A percentile compares a stretch with the other conserved stretches of the same genome.
Evolutionary conservation across 73 alveolate species (phyloP).

Genomic region (Tetrahymena malaccensis): DNA sequence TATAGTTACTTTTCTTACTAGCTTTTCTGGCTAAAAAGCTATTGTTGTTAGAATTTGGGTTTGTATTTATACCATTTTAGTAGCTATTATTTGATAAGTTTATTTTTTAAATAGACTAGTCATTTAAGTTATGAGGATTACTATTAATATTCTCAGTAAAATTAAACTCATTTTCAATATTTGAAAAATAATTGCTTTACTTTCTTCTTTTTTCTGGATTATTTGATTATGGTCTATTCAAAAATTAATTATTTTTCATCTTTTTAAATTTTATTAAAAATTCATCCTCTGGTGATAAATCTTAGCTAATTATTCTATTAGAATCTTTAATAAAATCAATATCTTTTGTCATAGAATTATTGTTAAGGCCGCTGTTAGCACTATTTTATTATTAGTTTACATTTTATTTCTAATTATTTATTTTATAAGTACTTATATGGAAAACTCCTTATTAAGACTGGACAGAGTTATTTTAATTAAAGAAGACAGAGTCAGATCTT

Average conservation of each 20-base stretch:
- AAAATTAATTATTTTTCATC: not conserved
- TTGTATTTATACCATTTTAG: not conserved
- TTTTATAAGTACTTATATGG: not conserved
- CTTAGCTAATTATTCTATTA: not conserved
- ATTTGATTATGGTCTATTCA: not conserved
- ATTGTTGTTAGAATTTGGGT: not conserved
- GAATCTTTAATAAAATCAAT: not conserved
- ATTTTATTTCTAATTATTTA: not conserved
- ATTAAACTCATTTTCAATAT: not conserved
- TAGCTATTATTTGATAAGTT: not conserved
- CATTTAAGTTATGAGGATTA: not conserved
- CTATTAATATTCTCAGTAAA: not conserved
- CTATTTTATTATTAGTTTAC: not conserved
- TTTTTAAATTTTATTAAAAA: not conserved
- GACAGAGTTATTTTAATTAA: not conserved
- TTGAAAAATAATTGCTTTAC: not conserved
- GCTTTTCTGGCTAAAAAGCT: not conserved
- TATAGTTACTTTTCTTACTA: not conserved
- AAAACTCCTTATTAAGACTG: not conserved
- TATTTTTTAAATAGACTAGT: not conserved
- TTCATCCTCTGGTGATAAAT: not conserved
- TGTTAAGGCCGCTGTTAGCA: not conserved
- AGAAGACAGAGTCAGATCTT: not conserved
- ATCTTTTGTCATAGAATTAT: not conserved
- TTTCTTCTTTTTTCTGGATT: not conserved